Evolutionary conservation across 2,329 filamentous ascomycete species (phyloP), one percentile per base, ranked within the genome.

Genomic region (Parafenestella ontariensis): DNA sequence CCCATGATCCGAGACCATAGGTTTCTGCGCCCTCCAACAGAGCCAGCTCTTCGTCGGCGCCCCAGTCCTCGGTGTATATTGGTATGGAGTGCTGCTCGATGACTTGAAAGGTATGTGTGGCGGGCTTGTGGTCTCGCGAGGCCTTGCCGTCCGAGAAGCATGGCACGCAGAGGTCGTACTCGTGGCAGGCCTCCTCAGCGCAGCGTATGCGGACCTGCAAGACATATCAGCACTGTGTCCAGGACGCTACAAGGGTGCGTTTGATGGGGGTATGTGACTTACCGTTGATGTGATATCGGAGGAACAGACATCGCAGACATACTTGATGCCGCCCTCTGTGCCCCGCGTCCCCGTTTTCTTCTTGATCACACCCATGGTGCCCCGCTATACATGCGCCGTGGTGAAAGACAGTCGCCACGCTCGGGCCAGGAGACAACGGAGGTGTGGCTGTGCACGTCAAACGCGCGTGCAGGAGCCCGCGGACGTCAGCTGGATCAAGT

Each of bases 81-180:
- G 95, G 95, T 45, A 99, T 96, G 0, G 94, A 97, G 72, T 99
- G 96, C 70, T 98, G 95, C 76, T 99, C 95, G 62, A 99, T 97
- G 29, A 99, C 95, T 59, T 91, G 89, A 75, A 89, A 99, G 13
- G 91, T 83, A 77, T 99, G 95, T 11, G 90, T 90, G 5, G 87
- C 84, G 7, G 95, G 94, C 63, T 96, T 88, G 76, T 99, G 95
- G 51, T 90, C 88, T 66, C 91, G 90, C 59, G 91, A 91, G 41
- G 85, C 83, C 68, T 91, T 86, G 60, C 92, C 94, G 62, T 89
- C 88, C 29, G 91, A 85, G 76, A 99, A 99, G 78, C 95, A 99
- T 49, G 91, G 89, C 33, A 99, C 95, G 74, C 95, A 99, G 47
- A 99, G 87, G 74, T 99, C 95, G 75, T 97, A 99, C 70, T 99